Evolutionary conservation across 1,284 basidiomycete species (phyloP), one percentile per base, ranked within the genome.

Genomic region (Lignosus rhinocerotis): DNA sequence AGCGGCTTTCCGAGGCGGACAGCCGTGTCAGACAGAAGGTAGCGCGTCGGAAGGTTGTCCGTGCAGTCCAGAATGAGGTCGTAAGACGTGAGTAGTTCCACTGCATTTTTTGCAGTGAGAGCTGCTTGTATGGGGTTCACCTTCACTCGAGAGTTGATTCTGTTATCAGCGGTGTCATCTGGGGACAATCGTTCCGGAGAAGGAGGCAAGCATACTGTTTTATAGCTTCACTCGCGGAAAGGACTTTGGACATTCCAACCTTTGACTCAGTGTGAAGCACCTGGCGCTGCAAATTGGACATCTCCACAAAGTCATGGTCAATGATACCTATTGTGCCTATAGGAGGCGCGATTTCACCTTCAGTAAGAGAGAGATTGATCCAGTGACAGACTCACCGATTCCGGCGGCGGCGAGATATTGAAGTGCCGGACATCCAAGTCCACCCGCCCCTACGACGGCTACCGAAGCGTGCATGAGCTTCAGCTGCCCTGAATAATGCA

Each of bases 261-360:
- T 86, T 85, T 3, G 78, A 78, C 72, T 96, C 90, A 6, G 81
- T 88, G 70, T 99, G 96, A 31, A 99, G 79, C 12, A 98, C 84
- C 72, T 99, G 97, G 38, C 97, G 83, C 66, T 97, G 94, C 1
- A 99, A 82, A 72, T 99, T 99, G 25, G 94, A 97, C 1, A 92
- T 69, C 63, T 97, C 93, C 48, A 99, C 94, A 0, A 75, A 75
- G 71, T 99, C 97, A 68, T 94, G 91, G 72, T 99, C 97, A 49
- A 98, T 79, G 45, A 99, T 90, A 0, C 88, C 91, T 53, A 99
- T 84, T 49, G 80, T 79, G 25, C 94, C 94, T 93, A 61, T 6
- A 48, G 46, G 47, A 21, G 14, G 45, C 6, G 1, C 6, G 17
- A 32, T 6, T 34, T 5, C 0, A 1, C 38, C 8, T 6, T 6